Base-by-base conservation (phyloP, 2,329 filamentous ascomycete species). In the Cordyceps javanica region DNA sequence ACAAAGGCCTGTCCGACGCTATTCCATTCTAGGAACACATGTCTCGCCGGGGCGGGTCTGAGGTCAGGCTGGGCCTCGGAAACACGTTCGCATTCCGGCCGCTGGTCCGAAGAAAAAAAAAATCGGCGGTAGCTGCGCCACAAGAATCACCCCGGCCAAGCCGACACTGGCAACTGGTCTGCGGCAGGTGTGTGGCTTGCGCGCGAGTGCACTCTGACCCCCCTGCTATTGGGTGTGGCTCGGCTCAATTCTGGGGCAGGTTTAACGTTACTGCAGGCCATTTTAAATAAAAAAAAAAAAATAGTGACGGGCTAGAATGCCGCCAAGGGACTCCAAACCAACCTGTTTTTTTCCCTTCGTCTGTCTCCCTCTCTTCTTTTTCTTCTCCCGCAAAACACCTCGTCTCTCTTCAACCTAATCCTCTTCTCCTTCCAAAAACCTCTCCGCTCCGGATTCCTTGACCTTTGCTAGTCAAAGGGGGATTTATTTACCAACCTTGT, bases 11-110 rank as follows among this genome's bases (percentile, higher is more conserved):
- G 21, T 38, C 34, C 48, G 5, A 26, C 34, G 50, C 52, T 45
- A 46, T n/a, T 13, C 52, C 21, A 25, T 8, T 26, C 7, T 2
- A 39, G 34, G 48, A 13, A 11, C 46, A 53, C 23, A 19, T 36
- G 28, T 41, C 26, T 54, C 11, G 51, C 51, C 39, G n/a, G 36
- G 19, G 34, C 54, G 28, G 39, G 54, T n/a, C 34, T 36, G 49
- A n/a, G 28, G 19, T n/a, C 14, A 11, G 28, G 38, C 48, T 45
- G 16, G 41, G 38, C 28, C 55, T 60, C 58, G 58, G 53, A 56
- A 55, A 57, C 58, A 60, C 53, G 58, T 57, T 63, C 62, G 62
- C 60, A 62, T 60, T 63, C 62, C 62, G 62, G 51, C 14, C 48
- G 52, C 55, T 59, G 19, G 44, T 56, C 60, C 62, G 62, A 59